Conservation (phyloP, 805 yeast genomes). For the Starmerella roubikii region DNA sequence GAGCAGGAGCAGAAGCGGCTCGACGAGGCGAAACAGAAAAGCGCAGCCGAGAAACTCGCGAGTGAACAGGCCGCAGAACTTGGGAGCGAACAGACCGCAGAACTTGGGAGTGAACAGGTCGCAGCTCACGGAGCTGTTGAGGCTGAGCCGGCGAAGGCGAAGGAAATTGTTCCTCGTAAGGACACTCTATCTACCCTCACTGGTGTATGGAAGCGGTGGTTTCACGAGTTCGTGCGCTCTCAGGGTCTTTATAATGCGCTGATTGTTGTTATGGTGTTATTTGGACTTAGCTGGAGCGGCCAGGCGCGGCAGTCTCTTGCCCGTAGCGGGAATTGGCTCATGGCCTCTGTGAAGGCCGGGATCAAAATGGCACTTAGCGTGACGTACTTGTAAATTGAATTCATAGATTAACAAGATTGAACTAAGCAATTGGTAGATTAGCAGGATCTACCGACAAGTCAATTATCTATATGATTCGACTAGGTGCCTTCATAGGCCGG, state of each 20-base stretch:
- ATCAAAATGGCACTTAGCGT: constrained; percentile 15
- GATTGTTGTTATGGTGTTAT: constrained; percentile 3
- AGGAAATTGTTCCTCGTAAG: not conserved
- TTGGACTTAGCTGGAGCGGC: constrained; percentile 5
- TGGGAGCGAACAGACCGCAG: no score
- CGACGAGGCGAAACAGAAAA: not conserved
- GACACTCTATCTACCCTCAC: not conserved
- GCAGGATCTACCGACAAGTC: no score
- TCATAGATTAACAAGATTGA: no score
- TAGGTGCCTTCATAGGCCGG: no score
- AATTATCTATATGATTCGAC: no score
- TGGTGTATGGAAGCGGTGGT: constrained; percentile 10
- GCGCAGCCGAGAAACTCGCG: no score
- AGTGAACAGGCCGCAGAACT: no score
- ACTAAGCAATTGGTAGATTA: no score
- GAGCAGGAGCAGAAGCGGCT: constrained; percentile 5
- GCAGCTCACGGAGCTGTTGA: no score
- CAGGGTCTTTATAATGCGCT: constrained; percentile 13
- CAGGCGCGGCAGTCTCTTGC: constrained; percentile 2
- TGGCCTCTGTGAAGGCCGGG: constrained; percentile 7
- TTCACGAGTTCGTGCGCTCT: constrained; percentile 10
- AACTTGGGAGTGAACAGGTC: no score
- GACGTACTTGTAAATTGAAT: constrained; percentile 15
- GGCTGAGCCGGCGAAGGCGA: no score
- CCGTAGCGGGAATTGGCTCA: constrained; percentile 11